Conservation (phyloP, 495 filamentous ascomycete species). For the Darksidea phi region DNA sequence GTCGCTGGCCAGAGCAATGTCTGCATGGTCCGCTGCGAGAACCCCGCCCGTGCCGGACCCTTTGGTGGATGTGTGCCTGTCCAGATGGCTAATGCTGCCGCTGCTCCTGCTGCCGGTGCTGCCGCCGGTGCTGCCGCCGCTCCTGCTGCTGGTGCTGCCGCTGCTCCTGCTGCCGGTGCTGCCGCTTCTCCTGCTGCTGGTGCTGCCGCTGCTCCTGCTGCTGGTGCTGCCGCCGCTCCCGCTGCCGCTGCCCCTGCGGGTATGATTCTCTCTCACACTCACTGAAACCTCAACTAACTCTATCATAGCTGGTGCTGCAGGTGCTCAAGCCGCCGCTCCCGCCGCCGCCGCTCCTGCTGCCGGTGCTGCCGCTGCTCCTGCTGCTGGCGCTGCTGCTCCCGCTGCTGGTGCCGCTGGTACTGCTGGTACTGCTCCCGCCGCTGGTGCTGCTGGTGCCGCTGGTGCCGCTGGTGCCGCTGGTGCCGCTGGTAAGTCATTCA, state of each 20-base stretch:
- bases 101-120: conserved; percentile 8
- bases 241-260: neutral
- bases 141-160: conserved; percentile 7
- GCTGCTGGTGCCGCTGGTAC: conserved; percentile 4
- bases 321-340: neutral
- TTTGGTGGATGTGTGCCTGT: conserved; percentile 57
- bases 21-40: conserved; percentile 56
- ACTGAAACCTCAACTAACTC: neutral
- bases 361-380: conserved; percentile 2
- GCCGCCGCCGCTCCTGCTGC: conserved; percentile 7
- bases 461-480: neutral
- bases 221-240: conserved; percentile 12
- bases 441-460: conserved; percentile 1
- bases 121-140: conserved; percentile 11
- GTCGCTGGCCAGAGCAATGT: conserved; percentile 53
- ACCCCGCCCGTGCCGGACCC: conserved; percentile 50
- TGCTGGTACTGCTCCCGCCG: neutral
- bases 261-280: neutral
- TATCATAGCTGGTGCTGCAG: conserved; percentile 1
- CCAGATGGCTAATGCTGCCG: conserved; percentile 44
- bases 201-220: too few species aligned
- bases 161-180: conserved; percentile 11
- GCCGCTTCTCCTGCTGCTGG: conserved; percentile 9
- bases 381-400: conserved; percentile 3
- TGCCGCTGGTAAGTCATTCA: neutral